These are phyloP conservation scores for Solanum pennellii DNA, from an alignment of 257 asterid species.

Conservation along the genomic window DNA sequence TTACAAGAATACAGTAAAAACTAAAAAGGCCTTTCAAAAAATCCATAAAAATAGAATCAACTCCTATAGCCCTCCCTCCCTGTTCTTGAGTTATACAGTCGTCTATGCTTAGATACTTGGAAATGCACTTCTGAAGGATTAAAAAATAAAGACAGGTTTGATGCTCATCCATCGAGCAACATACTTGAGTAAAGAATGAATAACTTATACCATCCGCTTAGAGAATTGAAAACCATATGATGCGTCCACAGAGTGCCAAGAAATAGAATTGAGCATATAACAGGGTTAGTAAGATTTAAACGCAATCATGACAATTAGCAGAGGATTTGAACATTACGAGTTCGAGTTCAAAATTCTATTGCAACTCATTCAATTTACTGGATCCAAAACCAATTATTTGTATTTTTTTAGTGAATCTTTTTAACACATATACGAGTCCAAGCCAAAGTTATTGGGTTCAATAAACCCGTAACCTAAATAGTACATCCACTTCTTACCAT, in stretches of 20 bases:
- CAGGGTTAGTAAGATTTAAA: neutral
- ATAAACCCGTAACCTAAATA: neutral
- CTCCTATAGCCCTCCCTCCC: neutral
- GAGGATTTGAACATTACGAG: neutral
- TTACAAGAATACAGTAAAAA: neutral
- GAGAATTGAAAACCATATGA: neutral
- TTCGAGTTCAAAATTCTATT: neutral
- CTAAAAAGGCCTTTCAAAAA: neutral
- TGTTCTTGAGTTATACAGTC: neutral
- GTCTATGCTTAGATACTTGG: neutral
- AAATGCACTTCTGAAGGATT: neutral
- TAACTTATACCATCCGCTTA: neutral
- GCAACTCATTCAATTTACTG: neutral
- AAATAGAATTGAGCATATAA: neutral
- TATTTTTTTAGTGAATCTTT: neutral
- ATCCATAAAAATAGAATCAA: neutral
- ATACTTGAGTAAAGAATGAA: neutral
- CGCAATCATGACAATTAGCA: neutral
- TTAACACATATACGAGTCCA: neutral
- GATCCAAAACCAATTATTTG: neutral
- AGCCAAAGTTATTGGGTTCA: neutral
- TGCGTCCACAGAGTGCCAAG: conserved; percentile 21
- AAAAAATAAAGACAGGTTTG: neutral
- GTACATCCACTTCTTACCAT: neutral
- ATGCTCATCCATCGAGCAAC: neutral